Evolutionary conservation across 2,329 filamentous ascomycete species (phyloP).

Genomic region (Aureobasidium sp.): DNA sequence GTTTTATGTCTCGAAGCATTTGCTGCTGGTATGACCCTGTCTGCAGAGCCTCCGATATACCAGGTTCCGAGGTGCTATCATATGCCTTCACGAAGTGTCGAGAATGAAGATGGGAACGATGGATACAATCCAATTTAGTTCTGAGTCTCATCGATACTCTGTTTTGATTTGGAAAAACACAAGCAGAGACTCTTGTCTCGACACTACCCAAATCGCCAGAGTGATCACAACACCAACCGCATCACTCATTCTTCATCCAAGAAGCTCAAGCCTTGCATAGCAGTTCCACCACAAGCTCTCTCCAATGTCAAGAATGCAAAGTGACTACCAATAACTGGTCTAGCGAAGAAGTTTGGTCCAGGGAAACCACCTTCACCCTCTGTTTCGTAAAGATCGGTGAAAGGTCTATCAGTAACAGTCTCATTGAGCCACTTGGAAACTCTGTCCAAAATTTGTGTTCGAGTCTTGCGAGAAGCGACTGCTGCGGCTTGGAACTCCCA

Average conservation of each 20-base stretch:
- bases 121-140: no score
- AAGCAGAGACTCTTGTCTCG: background rate
- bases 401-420: conserved; percentile 64
- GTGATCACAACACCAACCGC: background rate
- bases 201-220: background rate
- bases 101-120: background rate
- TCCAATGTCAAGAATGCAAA: conserved; percentile 80
- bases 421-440: conserved; percentile 80
- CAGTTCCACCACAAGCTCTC: conserved; percentile 66
- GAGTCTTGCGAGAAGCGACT: conserved; percentile 60
- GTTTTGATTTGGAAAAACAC: no score
- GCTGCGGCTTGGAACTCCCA: conserved; percentile 88
- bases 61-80: background rate
- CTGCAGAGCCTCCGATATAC: background rate
- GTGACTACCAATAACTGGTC: conserved; percentile 78
- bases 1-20: background rate
- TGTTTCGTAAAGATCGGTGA: conserved; percentile 78
- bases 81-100: background rate
- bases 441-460: conserved; percentile 63
- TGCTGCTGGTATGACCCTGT: background rate
- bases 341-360: conserved; percentile 66
- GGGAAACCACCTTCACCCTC: conserved; percentile 71
- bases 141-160: no score
- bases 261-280: conserved; percentile 48
- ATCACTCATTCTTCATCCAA: conserved; percentile 6